A percentile compares a stretch with the other conserved stretches of the same genome.
Conservation (phyloP, 352 stramenopile species). For the Phytopythium litorale region DNA sequence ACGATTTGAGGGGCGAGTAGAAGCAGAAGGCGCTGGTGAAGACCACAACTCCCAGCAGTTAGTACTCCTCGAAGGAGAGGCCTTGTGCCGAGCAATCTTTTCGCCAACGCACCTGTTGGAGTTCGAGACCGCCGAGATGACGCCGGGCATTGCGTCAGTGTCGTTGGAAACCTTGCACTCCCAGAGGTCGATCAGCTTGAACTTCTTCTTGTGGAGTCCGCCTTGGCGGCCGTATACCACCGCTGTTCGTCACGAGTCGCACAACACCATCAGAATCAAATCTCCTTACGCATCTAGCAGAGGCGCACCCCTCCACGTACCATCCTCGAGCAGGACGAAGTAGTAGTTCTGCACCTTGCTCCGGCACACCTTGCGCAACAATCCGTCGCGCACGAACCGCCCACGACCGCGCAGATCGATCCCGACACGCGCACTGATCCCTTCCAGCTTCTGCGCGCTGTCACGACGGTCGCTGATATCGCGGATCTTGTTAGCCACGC, state of each 20-base stretch:
- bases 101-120: slow-evolving; percentile 51
- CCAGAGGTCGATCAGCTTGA: slow-evolving; percentile 72
- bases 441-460: slow-evolving; percentile 56
- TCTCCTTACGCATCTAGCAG: not conserved
- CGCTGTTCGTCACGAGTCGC: slow-evolving; percentile 22
- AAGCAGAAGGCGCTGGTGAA: slow-evolving; percentile 79
- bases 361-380: slow-evolving; percentile 82
- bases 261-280: slow-evolving; percentile 1
- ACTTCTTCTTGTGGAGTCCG: slow-evolving; percentile 78
- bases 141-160: slow-evolving; percentile 60
- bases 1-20: slow-evolving; percentile 83
- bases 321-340: slow-evolving; percentile 79
- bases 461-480: slow-evolving; percentile 76
- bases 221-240: slow-evolving; percentile 65
- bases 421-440: slow-evolving; percentile 59
- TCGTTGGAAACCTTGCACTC: slow-evolving; percentile 76
- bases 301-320: slow-evolving; percentile 29
- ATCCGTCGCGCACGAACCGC: slow-evolving; percentile 72
- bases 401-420: slow-evolving; percentile 51
- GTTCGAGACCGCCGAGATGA: slow-evolving; percentile 60
- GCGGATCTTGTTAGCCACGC: slow-evolving; percentile 73
- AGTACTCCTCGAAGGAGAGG: not conserved
- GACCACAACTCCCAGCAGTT: slow-evolving; percentile 4
- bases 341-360: slow-evolving; percentile 84
- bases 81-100: not conserved